phyloP scores from a whole-genome alignment of 1,284 basidiomycete species.

The Leccinum pseudoinsigne region DNA sequence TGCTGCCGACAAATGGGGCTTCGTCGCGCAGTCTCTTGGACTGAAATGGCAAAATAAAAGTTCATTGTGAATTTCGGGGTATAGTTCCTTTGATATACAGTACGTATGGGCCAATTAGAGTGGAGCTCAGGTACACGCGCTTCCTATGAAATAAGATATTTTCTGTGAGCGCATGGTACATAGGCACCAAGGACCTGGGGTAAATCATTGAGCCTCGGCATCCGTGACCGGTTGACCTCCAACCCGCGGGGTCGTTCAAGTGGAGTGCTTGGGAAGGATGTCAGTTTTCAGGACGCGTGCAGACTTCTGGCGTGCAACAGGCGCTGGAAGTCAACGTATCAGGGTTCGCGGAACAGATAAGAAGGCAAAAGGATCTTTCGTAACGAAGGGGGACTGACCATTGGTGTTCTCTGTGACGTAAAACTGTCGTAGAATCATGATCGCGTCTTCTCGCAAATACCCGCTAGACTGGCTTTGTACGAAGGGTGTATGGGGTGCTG shows the following conservation, averaged over 20 bases:
- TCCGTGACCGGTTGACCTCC: too few species aligned
- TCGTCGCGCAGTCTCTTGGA: conserved; percentile 67
- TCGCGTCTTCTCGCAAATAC: conserved; percentile 89
- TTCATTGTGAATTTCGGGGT: conserved; percentile 9
- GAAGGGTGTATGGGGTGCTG: conserved; percentile 70
- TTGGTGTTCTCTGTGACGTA: conserved; percentile 96
- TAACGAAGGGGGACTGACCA: conserved; percentile 50
- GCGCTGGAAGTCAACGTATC: conserved; percentile 49
- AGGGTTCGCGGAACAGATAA: conserved; percentile 13
- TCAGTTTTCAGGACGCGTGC: conserved; percentile 76
- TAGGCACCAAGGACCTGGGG: neutral
- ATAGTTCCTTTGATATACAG: neutral
- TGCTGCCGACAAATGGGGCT: conserved; percentile 74
- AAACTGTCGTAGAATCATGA: conserved; percentile 92
- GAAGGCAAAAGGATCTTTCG: neutral
- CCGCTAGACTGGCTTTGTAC: conserved; percentile 79
- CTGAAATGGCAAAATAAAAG: conserved; percentile 37
- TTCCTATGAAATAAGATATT: neutral
- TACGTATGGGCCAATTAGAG: neutral
- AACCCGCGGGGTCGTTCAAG: conserved; percentile 8
- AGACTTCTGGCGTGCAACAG: conserved; percentile 71
- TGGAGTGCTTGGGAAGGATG: conserved; percentile 37
- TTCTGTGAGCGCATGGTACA: neutral
- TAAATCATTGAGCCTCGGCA: neutral
- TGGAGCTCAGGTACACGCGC: neutral